These are phyloP conservation scores for Backusella circina DNA, from an alignment of 192 early-diverging fungal species.

Conservation along the genomic window DNA sequence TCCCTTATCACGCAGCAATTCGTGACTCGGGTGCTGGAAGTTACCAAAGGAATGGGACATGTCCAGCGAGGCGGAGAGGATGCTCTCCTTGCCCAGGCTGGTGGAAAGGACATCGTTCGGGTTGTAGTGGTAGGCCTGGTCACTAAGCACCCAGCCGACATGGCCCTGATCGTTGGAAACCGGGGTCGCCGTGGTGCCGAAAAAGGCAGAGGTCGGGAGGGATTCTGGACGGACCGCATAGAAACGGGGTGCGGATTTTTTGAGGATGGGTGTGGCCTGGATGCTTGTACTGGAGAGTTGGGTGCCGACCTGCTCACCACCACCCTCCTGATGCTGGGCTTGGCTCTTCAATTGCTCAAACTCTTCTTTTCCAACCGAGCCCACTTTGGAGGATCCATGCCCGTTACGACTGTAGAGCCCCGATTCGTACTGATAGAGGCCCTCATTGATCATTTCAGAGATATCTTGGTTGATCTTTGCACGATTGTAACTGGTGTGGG, in stretches of 20 bases:
- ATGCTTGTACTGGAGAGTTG: not conserved
- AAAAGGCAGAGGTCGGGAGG: constrained; percentile 4
- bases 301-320: not conserved
- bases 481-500: constrained; percentile 78
- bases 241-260: constrained; percentile 38
- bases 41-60: constrained; percentile 54
- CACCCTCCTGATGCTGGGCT: constrained; percentile 18
- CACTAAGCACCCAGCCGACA: constrained; percentile 75
- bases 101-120: constrained; percentile 43
- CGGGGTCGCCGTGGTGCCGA: not conserved
- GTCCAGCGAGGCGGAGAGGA: constrained; percentile 38
- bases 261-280: constrained; percentile 10
- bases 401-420: constrained; percentile 39
- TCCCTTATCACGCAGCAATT: constrained; percentile 93
- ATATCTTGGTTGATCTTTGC: constrained; percentile 77
- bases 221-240: constrained; percentile 45
- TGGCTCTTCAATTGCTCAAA: constrained; percentile 50
- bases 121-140: constrained; percentile 61
- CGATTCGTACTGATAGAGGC: constrained; percentile 84
- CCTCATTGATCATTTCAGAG: constrained; percentile 92
- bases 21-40: constrained; percentile 88
- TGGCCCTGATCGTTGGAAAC: constrained; percentile 49
- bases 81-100: constrained; percentile 32
- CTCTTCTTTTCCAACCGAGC: constrained; percentile 55
- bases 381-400: constrained; percentile 44